Evolutionary conservation across 2,329 filamentous ascomycete species (phyloP).

Genomic region (Aspergillus ustus): DNA sequence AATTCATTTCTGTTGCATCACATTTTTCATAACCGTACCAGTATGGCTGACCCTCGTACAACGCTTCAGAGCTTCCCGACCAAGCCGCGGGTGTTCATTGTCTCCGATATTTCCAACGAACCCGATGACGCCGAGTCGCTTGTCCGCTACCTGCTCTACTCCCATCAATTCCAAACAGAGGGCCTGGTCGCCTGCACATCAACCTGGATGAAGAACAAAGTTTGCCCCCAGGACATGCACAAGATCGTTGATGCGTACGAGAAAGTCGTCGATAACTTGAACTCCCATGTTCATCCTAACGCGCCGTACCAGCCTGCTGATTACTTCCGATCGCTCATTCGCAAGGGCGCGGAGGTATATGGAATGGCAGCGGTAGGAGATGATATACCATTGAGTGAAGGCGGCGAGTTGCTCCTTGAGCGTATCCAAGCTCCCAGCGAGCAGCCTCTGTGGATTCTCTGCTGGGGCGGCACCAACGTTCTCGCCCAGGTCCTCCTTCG

Average conservation of each 20-base stretch:
- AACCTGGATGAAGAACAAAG: slow-evolving; percentile 50
- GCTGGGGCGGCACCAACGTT: slow-evolving; percentile 60
- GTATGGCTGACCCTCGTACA: slow-evolving; percentile 2
- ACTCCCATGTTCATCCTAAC: slow-evolving; percentile 53
- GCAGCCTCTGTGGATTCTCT: slow-evolving; percentile 57
- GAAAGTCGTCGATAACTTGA: slow-evolving; percentile 53
- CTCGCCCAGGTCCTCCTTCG: slow-evolving; percentile 55
- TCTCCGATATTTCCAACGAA: slow-evolving; percentile 14
- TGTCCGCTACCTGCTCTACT: slow-evolving; percentile 43
- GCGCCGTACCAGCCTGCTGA: slow-evolving; percentile 48
- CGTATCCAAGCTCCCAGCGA: slow-evolving; percentile 39
- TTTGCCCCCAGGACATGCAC: slow-evolving; percentile 50
- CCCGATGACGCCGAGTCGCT: slow-evolving; percentile 15
- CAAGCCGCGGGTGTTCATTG: slow-evolving; percentile 13
- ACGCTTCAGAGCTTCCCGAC: background rate
- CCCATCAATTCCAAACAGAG: slow-evolving; percentile 53
- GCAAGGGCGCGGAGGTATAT: slow-evolving; percentile 22
- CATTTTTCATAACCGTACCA: background rate
- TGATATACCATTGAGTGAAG: slow-evolving; percentile 44
- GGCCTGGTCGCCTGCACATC: slow-evolving; percentile 54
- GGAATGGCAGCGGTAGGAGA: slow-evolving; percentile 45
- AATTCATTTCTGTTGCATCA: background rate
- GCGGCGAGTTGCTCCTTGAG: slow-evolving; percentile 51
- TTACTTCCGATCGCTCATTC: slow-evolving; percentile 36
- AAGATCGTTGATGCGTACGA: slow-evolving; percentile 52